Evolutionary conservation across 164 flowering plant genomes (phyloP), one percentile per base, ranked within the genome.

Genomic region (Malania oleifera): DNA sequence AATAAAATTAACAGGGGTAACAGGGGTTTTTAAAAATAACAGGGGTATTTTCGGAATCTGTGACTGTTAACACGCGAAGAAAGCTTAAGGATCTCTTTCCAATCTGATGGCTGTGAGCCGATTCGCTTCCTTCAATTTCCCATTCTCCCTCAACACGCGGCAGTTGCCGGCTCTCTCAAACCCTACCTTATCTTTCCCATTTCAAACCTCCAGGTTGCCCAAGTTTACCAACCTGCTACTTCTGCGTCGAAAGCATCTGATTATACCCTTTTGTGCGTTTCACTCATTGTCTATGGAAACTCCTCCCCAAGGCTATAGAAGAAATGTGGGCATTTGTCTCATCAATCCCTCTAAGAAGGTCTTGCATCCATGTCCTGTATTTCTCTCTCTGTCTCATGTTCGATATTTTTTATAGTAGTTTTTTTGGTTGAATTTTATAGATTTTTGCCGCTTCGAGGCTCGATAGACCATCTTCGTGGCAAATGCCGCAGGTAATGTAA

Each of bases 241-340:
- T 57, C 48, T 29, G 18, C 45, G 17, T 3, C 59, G 12, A 20
- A 63, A 26, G 37, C 63, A 44, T 41, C 48, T 17, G 46, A 51
- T 25, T 57, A 57, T 51, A 5, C 67, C 65, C 28, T 25, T 54
- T 10, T 25, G 60, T 0, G 50, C 61, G 37, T 45, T 73, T 10
- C 40, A 70, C 2, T 69, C 77, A 2, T 69, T 77, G 35, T 53
- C 87, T 57, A 84, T 84, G 88, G 97, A 90, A n/a, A 20, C 74
- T 66, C 85, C 95, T 29, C 98, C 97, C 0, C 71, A 69, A 47
- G 98, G 97, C 31, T 93, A 89, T 59, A 65, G 97, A 53, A 80
- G 77, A 69, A 93, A 90, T 59, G 97, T 89, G 0, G 97, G 98
- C 24, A 76, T 93, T 56, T 93, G 97, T 61, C 91, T 93, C 60